Evolutionary conservation across 1,284 basidiomycete species (phyloP).

Genomic region (Moniliophthora roreri): DNA sequence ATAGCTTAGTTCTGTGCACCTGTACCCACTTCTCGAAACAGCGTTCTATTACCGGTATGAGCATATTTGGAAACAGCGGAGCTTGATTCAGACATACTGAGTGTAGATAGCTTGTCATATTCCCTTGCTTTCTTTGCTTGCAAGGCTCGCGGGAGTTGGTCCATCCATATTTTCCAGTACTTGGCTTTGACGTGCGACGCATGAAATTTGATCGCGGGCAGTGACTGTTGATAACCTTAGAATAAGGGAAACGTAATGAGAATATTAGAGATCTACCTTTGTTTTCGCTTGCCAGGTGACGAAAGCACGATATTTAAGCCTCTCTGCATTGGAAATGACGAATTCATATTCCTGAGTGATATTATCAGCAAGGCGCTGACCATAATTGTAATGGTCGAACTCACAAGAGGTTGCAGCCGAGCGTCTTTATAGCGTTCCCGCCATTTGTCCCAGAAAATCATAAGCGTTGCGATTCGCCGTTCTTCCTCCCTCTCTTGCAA

Average conservation of each 20-base stretch:
- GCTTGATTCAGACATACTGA: conserved; percentile 48
- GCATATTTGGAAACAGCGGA: conserved; percentile 13
- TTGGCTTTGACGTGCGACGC: conserved; percentile 57
- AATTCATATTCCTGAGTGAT: conserved; percentile 61
- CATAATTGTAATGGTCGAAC: conserved; percentile 20
- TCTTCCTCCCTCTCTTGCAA: conserved; percentile 65
- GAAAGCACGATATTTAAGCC: conserved; percentile 64
- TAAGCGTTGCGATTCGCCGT: conserved; percentile 48
- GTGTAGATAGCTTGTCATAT: conserved; percentile 47
- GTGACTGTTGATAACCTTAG: conserved; percentile 44
- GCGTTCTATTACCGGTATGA: conserved; percentile 44
- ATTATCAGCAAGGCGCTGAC: neutral
- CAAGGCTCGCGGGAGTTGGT: conserved; percentile 66
- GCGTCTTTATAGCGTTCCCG: conserved; percentile 65
- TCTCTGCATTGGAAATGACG: conserved; percentile 54
- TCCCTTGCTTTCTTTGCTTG: conserved; percentile 67
- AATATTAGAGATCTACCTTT: conserved; percentile 41
- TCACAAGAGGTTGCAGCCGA: conserved; percentile 61
- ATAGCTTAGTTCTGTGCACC: conserved; percentile 64
- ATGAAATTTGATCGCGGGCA: conserved; percentile 75
- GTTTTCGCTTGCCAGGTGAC: conserved; percentile 73
- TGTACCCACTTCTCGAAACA: conserved; percentile 65
- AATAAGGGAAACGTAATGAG: conserved; percentile 1
- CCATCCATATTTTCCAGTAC: conserved; percentile 65
- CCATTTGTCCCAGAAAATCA: conserved; percentile 74